Percentiles rank a stretch among this genome's conserved stretches.
Evolutionary conservation across 2,329 filamentous ascomycete species (phyloP).

Genomic region (Cladosporium oxysporum): DNA sequence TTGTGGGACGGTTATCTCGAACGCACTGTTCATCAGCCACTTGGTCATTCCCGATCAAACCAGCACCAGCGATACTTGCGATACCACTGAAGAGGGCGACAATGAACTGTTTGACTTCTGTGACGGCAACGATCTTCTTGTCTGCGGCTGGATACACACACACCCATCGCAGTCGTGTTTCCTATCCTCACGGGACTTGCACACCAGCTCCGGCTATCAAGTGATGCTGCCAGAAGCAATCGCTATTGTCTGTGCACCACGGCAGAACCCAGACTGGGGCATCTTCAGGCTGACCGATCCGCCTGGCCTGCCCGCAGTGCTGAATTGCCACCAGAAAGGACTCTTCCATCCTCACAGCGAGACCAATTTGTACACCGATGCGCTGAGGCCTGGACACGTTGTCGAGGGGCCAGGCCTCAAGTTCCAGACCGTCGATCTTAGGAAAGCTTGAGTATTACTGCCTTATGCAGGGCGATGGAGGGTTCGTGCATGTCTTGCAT

Average conservation of each 20-base stretch:
- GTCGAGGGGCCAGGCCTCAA: conserved; percentile 57
- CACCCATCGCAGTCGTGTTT: conserved; percentile 97
- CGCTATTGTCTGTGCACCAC: conserved; percentile 92
- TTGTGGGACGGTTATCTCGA: conserved; percentile 86
- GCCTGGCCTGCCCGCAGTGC: conserved; percentile 81
- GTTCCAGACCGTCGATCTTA: conserved; percentile 68
- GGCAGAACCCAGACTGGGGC: conserved; percentile 75
- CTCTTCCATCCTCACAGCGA: conserved; percentile 80
- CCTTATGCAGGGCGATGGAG: background rate
- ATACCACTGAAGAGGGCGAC: conserved; percentile 79
- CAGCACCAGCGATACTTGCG: conserved; percentile 88
- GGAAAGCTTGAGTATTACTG: conserved; percentile 29
- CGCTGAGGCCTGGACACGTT: conserved; percentile 60
- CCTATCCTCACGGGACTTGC: conserved; percentile 90
- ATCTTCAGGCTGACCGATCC: conserved; percentile 93
- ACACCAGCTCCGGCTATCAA: conserved; percentile 93
- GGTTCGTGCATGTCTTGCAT: background rate
- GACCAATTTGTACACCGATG: conserved; percentile 75
- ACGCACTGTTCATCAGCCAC: conserved; percentile 86
- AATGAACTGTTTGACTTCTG: conserved; percentile 82
- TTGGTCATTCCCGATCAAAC: conserved; percentile 90
- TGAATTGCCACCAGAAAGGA: conserved; percentile 73
- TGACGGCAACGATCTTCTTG: conserved; percentile 76
- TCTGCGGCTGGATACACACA: conserved; percentile 97
- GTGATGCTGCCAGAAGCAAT: conserved; percentile 96